Conservation (phyloP, 2,329 filamentous ascomycete genomes). For the Arthroderma uncinatum region DNA sequence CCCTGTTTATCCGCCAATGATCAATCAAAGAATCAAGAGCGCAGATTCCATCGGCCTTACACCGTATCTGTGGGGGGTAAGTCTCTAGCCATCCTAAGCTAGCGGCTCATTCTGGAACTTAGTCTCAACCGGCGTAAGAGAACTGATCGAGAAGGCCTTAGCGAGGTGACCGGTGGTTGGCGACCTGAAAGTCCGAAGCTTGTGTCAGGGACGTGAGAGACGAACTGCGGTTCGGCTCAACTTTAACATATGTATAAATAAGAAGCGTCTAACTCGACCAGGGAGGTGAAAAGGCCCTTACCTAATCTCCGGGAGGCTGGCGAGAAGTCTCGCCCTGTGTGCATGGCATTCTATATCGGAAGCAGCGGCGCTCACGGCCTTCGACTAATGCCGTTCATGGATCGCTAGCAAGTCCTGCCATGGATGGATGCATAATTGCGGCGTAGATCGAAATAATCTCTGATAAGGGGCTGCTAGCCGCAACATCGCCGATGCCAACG, state of each 20-base stretch:
- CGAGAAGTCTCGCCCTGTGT: not conserved
- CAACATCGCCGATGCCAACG: no score
- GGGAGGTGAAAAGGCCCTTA: not conserved
- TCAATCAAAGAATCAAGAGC: not conserved
- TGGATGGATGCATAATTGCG: not conserved
- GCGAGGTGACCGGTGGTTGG: not conserved
- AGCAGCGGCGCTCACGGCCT: not conserved
- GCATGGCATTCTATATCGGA: not conserved
- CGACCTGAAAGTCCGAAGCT: not conserved
- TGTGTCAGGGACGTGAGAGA: not conserved
- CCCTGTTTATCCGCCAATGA: not conserved
- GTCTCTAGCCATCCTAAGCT: not conserved
- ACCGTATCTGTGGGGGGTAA: not conserved
- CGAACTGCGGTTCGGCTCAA: not conserved
- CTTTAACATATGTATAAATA: not conserved
- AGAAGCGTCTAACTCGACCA: not conserved
- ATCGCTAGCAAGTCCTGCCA: not conserved
- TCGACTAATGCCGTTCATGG: not conserved
- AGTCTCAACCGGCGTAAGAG: not conserved
- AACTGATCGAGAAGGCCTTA: slow-evolving; percentile 3
- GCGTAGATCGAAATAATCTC: not conserved
- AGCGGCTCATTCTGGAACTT: not conserved
- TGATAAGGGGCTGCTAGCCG: not conserved
- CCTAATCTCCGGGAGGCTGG: not conserved
- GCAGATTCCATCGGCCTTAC: not conserved